phyloP scores from a whole-genome alignment of 306 rosid species.

The Rosa multiflora region DNA sequence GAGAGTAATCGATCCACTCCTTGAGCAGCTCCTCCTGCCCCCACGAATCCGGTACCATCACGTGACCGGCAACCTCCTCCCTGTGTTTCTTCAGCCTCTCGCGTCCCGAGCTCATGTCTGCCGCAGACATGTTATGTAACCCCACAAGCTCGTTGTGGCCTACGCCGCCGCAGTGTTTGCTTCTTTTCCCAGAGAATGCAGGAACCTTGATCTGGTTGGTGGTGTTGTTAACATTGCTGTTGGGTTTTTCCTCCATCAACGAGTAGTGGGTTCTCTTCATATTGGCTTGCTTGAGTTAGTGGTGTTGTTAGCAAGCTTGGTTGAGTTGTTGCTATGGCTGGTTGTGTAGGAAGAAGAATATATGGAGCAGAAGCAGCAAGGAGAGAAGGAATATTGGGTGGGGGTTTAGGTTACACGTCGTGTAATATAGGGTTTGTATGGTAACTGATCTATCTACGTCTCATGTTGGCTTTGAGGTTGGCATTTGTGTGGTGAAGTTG shows the following conservation, averaged over 20 bases:
- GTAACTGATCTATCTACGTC: constrained; percentile 49
- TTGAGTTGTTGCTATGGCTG: background rate
- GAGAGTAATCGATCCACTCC: constrained; percentile 58
- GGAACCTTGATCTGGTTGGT: constrained; percentile 12
- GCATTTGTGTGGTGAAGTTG: constrained; percentile 1
- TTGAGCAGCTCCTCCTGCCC: constrained; percentile 51
- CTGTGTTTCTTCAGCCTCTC: constrained; percentile 62
- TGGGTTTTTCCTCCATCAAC: constrained; percentile 34
- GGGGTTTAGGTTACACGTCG: constrained; percentile 50
- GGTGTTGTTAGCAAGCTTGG: too few relatives aligned
- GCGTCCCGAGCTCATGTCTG: constrained; percentile 23
- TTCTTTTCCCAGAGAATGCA: constrained; percentile 30
- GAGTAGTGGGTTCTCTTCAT: constrained; percentile 12
- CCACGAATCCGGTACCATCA: constrained; percentile 61
- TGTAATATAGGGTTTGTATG: constrained; percentile 39
- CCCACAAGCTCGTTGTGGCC: background rate
- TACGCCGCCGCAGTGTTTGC: constrained; percentile 2
- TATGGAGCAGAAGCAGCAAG: background rate
- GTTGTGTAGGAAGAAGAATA: background rate
- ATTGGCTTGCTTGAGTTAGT: background rate
- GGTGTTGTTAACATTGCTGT: constrained; percentile 6
- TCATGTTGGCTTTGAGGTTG: constrained; percentile 20
- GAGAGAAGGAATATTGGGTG: constrained; percentile 26
- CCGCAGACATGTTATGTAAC: background rate
- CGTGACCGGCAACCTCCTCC: constrained; percentile 52